Evolutionary conservation across 2,329 filamentous ascomycete species (phyloP), one percentile per base, ranked within the genome.

Genomic region (Cladosporium halotolerans): DNA sequence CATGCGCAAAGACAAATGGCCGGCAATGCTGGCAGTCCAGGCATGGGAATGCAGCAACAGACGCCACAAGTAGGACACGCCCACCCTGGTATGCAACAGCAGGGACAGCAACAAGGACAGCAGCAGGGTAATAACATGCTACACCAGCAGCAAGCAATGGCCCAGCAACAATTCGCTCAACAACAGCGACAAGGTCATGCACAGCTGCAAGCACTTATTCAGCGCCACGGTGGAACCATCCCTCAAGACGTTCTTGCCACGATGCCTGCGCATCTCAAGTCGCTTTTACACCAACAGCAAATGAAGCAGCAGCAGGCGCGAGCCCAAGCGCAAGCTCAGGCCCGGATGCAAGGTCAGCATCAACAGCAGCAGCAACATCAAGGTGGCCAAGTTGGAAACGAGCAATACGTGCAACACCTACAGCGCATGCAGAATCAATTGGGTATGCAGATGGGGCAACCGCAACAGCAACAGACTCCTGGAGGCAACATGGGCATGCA

Each of bases 211-310:
- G 19, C 38, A 55, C 23, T 57, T 51, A 16, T 40, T 47, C 45
- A 52, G 36, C 55, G 60, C 54, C 56, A 59, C n/a, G 44, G 43
- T 9, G 59, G 57, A n/a, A 53, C 55, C 23, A 58, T 54, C 33
- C 56, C 53, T 10, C 58, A 56, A 18, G 54, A 58, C 14, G 44
- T 36, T 18, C 44, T 50, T 31, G 31, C 38, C 47, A 34, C 4
- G 28, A 23, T 51, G 16, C 14, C 49, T 46, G n/a, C 49, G 36
- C 33, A 55, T 53, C 45, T 69, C 28, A 67, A 69, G 48, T 60
- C 68, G 16, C 66, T 70, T 40, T 64, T 67, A 45, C 66, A 70
- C 49, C 64, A 66, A 13, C 61, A 69, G 28, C 62, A 66, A 18
- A 60, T 64, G 18, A 67, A 66, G 45, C 65, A 69, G 40, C 66